Evolutionary conservation across 2,329 filamentous ascomycete species (phyloP), one percentile per base, ranked within the genome.

Genomic region (Stromatinia cepivora): DNA sequence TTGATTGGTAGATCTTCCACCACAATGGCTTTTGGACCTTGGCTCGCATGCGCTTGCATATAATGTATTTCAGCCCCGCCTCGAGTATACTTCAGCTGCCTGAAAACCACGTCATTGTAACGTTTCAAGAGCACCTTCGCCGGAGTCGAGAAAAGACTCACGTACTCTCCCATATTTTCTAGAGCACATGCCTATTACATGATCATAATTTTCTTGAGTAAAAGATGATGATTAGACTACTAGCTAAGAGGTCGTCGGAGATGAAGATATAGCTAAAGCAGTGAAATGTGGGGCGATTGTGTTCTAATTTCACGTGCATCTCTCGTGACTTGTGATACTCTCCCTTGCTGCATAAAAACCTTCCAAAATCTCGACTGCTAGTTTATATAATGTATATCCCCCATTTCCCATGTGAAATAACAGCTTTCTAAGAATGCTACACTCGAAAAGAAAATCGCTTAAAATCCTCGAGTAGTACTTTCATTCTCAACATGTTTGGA

Each of bases 141-240:
- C 9, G 11, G 36, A n/a, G 20, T 25, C 15, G 45, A 48, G 45
- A 2, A 2, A n/a, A 36, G 0, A 20, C 31, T 36, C 13, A n/a
- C n/a, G 36, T 34, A 11, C 20, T 25, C 25, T 25, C 8, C 6
- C 17, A 13, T 46, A 31, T 2, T 17, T 0, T n/a, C 7, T 4
- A 34, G 5, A 0, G 9, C 4, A 3, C 5, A 36, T 0, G 10
- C 11, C 1, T 2, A 11, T n/a, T 2, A 17, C 4, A 20, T 5
- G 3, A n/a, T 46, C 4, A 25, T 9, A 15, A 17, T 20, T 62
- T 48, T 48, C 17, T 42, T 22, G 50, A 9, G 50, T 4, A 34
- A 17, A 17, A 56, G 0, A 10, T 66, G 8, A 34, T 13, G 13
- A 20, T 57, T 9, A 10, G 56, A 25, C 45, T 22, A 56, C 28